Evolutionary conservation across 805 yeast species (phyloP).

Genomic region (Isabelozyma pseudorhagii): DNA sequence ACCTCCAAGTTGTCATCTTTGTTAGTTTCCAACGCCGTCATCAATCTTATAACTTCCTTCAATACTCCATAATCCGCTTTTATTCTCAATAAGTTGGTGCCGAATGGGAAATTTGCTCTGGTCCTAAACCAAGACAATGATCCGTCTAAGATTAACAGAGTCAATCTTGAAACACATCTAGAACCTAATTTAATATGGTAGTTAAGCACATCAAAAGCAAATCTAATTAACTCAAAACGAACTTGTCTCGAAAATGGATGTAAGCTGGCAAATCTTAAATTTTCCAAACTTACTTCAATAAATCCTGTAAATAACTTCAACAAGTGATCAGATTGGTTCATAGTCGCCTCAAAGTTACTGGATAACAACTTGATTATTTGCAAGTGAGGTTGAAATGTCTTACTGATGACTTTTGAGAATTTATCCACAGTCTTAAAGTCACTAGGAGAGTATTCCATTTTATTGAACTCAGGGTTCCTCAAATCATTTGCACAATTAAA

Average conservation of each 20-base stretch:
- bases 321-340: constrained; percentile 67
- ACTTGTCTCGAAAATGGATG: constrained; percentile 80
- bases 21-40: constrained; percentile 18
- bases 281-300: constrained; percentile 51
- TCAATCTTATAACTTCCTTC: constrained; percentile 44
- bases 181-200: constrained; percentile 53
- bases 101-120: constrained; percentile 71
- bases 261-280: constrained; percentile 56
- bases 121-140: constrained; percentile 76
- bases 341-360: constrained; percentile 77
- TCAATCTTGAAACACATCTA: constrained; percentile 43
- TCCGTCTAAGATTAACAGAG: constrained; percentile 56
- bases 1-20: constrained; percentile 29
- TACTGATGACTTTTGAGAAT: constrained; percentile 46
- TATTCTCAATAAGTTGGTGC: constrained; percentile 71
- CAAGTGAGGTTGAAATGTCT: constrained; percentile 63
- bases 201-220: constrained; percentile 62
- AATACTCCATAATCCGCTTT: constrained; percentile 66
- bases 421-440: constrained; percentile 57
- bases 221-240: constrained; percentile 69
- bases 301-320: constrained; percentile 66
- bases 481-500: constrained; percentile 58
- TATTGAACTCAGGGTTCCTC: constrained; percentile 55
- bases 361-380: constrained; percentile 64
- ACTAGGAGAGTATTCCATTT: constrained; percentile 90